Conservation (phyloP, 2,329 filamentous ascomycete species). For the Macroventuria anomochaeta region DNA sequence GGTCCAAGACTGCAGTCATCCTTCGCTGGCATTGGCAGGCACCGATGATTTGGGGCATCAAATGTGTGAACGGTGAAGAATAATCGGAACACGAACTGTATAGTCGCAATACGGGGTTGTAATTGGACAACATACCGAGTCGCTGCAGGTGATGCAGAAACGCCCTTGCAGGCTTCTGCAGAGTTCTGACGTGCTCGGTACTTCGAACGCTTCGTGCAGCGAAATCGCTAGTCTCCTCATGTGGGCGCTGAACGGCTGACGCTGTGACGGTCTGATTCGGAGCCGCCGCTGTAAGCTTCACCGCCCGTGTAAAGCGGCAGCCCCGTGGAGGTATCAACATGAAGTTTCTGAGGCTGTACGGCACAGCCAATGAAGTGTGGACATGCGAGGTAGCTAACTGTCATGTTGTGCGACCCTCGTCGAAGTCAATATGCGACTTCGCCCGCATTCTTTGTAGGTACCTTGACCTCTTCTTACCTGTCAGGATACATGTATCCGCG, state of each 20-base stretch:
- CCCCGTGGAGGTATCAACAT: not conserved
- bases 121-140: not conserved
- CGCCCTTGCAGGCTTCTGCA: not conserved
- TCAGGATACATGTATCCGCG: not conserved
- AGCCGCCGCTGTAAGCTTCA: slow-evolving; percentile 6
- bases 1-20: slow-evolving; percentile 1
- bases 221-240: slow-evolving; percentile 6
- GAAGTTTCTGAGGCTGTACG: not conserved
- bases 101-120: not conserved
- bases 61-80: not conserved
- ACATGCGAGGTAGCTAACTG: not conserved
- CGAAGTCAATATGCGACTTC: not conserved
- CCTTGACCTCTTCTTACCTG: not conserved
- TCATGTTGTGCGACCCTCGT: not conserved
- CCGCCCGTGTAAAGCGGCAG: not conserved
- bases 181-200: not conserved
- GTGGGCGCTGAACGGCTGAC: slow-evolving; percentile 3
- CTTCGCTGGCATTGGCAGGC: slow-evolving; percentile 7
- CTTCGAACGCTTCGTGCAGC: slow-evolving; percentile 1
- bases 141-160: slow-evolving; percentile 1
- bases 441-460: not conserved
- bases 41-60: not conserved
- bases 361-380: not conserved
- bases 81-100: not conserved
- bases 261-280: slow-evolving; percentile 3